Percentiles rank a stretch among this genome's conserved stretches.
These are phyloP conservation scores for Curvularia sp. DNA, from an alignment of 2,329 filamentous ascomycete species.

Conservation along the genomic window DNA sequence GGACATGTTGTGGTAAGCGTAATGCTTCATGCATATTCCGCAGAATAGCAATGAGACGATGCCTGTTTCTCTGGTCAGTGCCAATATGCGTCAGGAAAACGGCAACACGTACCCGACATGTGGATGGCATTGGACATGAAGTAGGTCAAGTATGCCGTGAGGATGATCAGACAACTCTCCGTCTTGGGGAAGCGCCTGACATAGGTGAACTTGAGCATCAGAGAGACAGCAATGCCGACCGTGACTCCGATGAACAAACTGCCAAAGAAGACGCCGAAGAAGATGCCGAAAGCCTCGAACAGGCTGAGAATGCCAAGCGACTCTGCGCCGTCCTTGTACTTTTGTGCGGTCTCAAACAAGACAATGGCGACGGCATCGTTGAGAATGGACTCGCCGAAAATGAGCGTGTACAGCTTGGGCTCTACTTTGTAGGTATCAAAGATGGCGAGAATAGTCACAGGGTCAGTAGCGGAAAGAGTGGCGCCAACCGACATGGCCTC, in stretches of 20 bases:
- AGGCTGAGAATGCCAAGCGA: constrained; percentile 77
- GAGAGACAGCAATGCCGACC: constrained; percentile 84
- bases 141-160: constrained; percentile 95
- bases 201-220: constrained; percentile 93
- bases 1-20: constrained; percentile 99
- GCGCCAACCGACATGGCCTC: constrained; percentile 97
- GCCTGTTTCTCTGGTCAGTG: constrained; percentile 60
- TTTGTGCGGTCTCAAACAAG: constrained; percentile 95
- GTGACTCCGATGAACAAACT: constrained; percentile 87
- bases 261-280: constrained; percentile 94
- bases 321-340: constrained; percentile 79
- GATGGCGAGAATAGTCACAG: constrained; percentile 96
- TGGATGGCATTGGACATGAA: constrained; percentile 96
- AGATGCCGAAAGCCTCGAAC: constrained; percentile 90
- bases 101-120: constrained; percentile 78
- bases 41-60: constrained; percentile 98
- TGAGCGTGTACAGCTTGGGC: constrained; percentile 96
- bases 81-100: background rate
- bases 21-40: constrained; percentile 97
- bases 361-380: constrained; percentile 99
- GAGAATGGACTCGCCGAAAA: constrained; percentile 96
- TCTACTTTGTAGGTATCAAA: constrained; percentile 99
- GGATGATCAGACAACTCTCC: constrained; percentile 90
- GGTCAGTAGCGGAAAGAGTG: constrained; percentile 94
- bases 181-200: constrained; percentile 93